These are phyloP conservation scores for Diaporthe vaccinii DNA, from an alignment of 2,329 filamentous ascomycete genomes.

Conservation along the genomic window DNA sequence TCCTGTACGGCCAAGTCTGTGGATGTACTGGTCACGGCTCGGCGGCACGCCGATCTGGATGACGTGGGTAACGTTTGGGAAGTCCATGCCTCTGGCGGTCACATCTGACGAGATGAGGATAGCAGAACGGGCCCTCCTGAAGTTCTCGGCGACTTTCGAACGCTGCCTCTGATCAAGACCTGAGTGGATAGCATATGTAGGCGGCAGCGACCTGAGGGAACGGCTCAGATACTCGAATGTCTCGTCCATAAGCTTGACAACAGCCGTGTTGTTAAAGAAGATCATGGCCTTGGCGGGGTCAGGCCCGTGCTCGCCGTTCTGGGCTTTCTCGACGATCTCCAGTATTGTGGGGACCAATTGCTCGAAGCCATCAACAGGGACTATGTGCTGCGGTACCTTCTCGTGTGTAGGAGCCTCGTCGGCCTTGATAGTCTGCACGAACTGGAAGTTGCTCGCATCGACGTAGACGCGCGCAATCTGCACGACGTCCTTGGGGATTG, in stretches of 20 bases:
- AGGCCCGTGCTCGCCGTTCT: slow-evolving; percentile 52
- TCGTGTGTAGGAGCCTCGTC: slow-evolving; percentile 90
- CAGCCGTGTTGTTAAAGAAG: slow-evolving; percentile 85
- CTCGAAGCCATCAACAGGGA: slow-evolving; percentile 76
- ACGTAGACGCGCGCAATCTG: slow-evolving; percentile 82
- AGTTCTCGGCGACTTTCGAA: slow-evolving; percentile 78
- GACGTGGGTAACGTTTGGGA: slow-evolving; percentile 84
- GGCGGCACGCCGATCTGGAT: slow-evolving; percentile 78
- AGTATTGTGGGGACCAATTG: slow-evolving; percentile 83
- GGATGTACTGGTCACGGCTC: slow-evolving; percentile 80
- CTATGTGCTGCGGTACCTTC: slow-evolving; percentile 83
- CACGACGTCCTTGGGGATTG: slow-evolving; percentile 87
- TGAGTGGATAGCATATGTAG: slow-evolving; percentile 78
- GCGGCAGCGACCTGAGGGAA: slow-evolving; percentile 56
- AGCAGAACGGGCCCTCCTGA: slow-evolving; percentile 74
- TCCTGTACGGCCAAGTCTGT: slow-evolving; percentile 82
- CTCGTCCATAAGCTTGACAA: slow-evolving; percentile 74
- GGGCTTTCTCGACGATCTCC: slow-evolving; percentile 75
- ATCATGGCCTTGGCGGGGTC: slow-evolving; percentile 94
- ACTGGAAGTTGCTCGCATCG: slow-evolving; percentile 84
- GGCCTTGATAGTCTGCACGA: slow-evolving; percentile 87
- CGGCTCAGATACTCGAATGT: slow-evolving; percentile 63
- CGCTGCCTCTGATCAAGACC: slow-evolving; percentile 79
- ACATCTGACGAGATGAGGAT: slow-evolving; percentile 85
- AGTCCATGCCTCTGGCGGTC: slow-evolving; percentile 86